Evolutionary conservation across 1,284 basidiomycete species (phyloP).

Genomic region (Boletus albobrunnescens): DNA sequence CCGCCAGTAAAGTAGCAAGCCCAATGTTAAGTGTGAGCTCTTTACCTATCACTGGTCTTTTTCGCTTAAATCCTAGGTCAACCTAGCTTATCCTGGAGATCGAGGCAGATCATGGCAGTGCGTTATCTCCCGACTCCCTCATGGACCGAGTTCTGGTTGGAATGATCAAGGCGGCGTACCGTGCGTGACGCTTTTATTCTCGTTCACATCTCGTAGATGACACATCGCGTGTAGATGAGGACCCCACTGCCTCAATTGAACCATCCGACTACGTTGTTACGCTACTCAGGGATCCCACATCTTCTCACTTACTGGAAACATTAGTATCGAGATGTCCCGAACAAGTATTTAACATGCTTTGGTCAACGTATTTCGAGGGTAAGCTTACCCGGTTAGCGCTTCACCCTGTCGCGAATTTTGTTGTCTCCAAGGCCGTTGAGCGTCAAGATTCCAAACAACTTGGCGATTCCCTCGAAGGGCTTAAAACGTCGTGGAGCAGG

Average conservation of each 20-base stretch:
- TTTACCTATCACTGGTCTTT: neutral
- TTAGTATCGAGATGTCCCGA: slow-evolving; percentile 62
- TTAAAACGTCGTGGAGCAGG: slow-evolving; percentile 51
- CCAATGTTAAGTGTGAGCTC: slow-evolving; percentile 69
- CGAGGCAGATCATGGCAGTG: slow-evolving; percentile 63
- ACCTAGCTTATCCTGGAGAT: slow-evolving; percentile 75
- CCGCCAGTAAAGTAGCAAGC: slow-evolving; percentile 77
- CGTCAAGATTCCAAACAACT: slow-evolving; percentile 56
- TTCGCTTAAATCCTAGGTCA: neutral
- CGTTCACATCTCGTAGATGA: neutral
- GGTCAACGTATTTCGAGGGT: slow-evolving; percentile 73
- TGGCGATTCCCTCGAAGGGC: slow-evolving; percentile 53
- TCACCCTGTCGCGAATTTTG: slow-evolving; percentile 91
- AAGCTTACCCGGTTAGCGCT: slow-evolving; percentile 68
- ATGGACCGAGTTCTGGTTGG: slow-evolving; percentile 82
- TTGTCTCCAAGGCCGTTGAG: slow-evolving; percentile 74
- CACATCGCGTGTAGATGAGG: slow-evolving; percentile 33
- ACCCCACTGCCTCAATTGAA: slow-evolving; percentile 37
- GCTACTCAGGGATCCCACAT: slow-evolving; percentile 77
- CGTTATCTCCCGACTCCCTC: slow-evolving; percentile 63
- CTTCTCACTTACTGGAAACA: slow-evolving; percentile 84
- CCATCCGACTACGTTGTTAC: slow-evolving; percentile 75
- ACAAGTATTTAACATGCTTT: slow-evolving; percentile 63
- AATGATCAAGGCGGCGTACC: slow-evolving; percentile 60
- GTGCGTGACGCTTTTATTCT: slow-evolving; percentile 40